These are phyloP conservation scores for Diaporthe capsici DNA, from an alignment of 2,329 filamentous ascomycete species.

Conservation along the genomic window DNA sequence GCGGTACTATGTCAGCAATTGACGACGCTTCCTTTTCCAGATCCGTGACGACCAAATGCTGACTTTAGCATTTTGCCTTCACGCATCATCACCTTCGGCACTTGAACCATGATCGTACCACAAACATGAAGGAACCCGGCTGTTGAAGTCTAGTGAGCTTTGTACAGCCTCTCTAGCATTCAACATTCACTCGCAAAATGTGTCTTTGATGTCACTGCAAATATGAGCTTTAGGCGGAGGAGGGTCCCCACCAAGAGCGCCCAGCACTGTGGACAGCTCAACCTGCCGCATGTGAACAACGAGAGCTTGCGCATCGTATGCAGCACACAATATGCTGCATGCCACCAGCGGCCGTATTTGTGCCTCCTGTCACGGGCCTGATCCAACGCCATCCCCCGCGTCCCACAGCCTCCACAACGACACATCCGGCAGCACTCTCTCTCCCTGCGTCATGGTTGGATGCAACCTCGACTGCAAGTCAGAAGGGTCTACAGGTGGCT, in stretches of 20 bases:
- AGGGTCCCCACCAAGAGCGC: not conserved
- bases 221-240: not conserved
- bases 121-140: not conserved
- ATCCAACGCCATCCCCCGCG: slow-evolving; percentile 27
- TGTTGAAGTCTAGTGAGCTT: not conserved
- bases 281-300: slow-evolving; percentile 8
- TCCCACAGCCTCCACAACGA: slow-evolving; percentile 29
- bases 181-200: not conserved
- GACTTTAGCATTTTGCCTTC: slow-evolving; percentile 19
- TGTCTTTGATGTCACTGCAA: not conserved
- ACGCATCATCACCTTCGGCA: slow-evolving; percentile 8
- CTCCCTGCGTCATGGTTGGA: slow-evolving; percentile 23
- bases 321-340: not conserved
- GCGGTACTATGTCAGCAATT: slow-evolving; percentile 17
- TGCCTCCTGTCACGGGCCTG: slow-evolving; percentile 30
- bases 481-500: slow-evolving; percentile 3
- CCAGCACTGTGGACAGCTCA: not conserved
- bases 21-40: slow-evolving; percentile 12
- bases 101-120: not conserved
- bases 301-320: not conserved
- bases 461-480: slow-evolving; percentile 27
- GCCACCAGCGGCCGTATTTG: slow-evolving; percentile 19
- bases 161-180: not conserved
- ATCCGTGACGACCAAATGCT: slow-evolving; percentile 9
- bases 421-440: slow-evolving; percentile 2